Base-by-base conservation (phyloP, 2,329 filamentous ascomycete genomes). In the Clonostachys byssicola region DNA sequence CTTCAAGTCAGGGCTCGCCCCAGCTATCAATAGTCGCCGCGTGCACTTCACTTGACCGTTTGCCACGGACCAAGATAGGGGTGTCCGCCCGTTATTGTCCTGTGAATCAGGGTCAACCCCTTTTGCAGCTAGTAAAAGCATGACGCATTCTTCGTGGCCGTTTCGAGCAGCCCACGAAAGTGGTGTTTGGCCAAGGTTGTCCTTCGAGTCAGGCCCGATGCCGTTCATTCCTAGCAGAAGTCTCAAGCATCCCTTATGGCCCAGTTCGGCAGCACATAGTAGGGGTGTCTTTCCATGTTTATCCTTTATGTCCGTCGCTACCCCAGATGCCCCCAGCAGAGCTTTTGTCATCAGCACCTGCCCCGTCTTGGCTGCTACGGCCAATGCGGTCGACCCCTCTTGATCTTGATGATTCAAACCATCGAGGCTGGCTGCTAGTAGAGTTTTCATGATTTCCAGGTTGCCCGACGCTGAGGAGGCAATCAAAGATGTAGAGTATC, bases 321-420 rank as follows among this genome's bases (percentile, higher is more conserved):
- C 49, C 23, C 23, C 23, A 10, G 51, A 48, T 6, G 36, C 48
- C 20, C 38, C 44, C 7, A 54, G 30, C 14, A 54, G 43, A 3
- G 23, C 23, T 23, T 23, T 23, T 23, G 23, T 23, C 23, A 23
- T 23, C 23, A 23, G 8, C 23, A 23, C 23, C 7, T 23, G 23
- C 6, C 23, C 23, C 7, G 23, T 23, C 7, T 23, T 23, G 23
- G 23, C 23, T 23, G 23, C 23, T 7, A 23, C 23, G 6, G 23
- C 23, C 7, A 23, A 23, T 7, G 23, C 23, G 8, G 23, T 23
- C 7, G 23, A 23, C 8, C 23, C 23, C 23, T 23, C 23, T 23
- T 23, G 23, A 23, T 23, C 23, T 23, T 23, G 23, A 3, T 23
- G 23, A 23, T 23, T 23, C 23, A 23, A 23, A 2, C 23, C 23